phyloP scores from a whole-genome alignment of 441 rosid genomes.

The Populus hybrid region DNA sequence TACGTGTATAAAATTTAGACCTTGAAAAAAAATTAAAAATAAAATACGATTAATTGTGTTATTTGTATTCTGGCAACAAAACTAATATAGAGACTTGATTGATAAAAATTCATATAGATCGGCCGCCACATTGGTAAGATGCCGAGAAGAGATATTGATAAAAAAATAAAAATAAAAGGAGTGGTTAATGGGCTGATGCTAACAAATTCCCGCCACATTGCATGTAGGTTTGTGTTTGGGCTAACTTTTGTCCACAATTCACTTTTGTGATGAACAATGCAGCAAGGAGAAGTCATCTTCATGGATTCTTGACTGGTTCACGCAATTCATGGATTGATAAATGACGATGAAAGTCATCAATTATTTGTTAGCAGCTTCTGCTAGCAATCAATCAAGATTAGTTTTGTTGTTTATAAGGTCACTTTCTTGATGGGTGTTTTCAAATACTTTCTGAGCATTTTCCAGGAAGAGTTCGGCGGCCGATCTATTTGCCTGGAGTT shows the following conservation, averaged over 20 bases:
- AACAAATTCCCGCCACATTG: constrained; percentile 20
- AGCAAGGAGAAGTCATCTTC: neutral
- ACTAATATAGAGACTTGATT: no score
- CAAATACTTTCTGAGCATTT: no score
- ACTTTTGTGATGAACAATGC: neutral
- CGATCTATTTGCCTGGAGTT: no score
- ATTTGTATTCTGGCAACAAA: no score
- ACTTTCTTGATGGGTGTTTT: neutral
- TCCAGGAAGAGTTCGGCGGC: no score
- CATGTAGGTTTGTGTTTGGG: constrained; percentile 25
- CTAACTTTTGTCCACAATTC: constrained; percentile 5
- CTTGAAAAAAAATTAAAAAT: no score
- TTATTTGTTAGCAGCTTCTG: neutral
- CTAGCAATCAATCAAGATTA: constrained; percentile 11
- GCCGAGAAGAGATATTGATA: neutral
- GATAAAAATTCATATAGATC: no score
- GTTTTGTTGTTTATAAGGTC: neutral
- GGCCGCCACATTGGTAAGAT: neutral
- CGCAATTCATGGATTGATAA: neutral
- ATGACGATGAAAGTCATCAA: constrained; percentile 6
- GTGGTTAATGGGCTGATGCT: constrained; percentile 12
- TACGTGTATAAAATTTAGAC: no score
- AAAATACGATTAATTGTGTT: no score
- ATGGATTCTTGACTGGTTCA: constrained; percentile 8
- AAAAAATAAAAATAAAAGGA: neutral